Base-by-base conservation (phyloP, 2,329 filamentous ascomycete species). In the Trichoderma atrobrunneum region DNA sequence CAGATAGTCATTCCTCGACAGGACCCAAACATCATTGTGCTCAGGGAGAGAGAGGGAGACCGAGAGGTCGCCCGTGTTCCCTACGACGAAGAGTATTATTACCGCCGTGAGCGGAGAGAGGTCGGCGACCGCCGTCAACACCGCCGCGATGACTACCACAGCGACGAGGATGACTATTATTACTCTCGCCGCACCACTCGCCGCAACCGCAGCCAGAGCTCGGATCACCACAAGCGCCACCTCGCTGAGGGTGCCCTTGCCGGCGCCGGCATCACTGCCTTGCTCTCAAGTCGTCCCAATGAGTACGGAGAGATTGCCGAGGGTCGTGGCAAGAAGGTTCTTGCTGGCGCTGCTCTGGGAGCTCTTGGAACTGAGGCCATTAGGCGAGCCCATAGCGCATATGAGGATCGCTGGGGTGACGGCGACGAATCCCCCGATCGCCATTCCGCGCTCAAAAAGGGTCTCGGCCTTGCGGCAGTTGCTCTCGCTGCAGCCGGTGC, bases 401-500 rank as follows among this genome's bases (percentile, higher is more conserved):
- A 91, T 75, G 86, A 87, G 12, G 88, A 90, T 5, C 83, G 84
- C 56, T 83, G 82, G 75, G 81, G 82, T 21, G 82, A 84, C 14
- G 80, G 80, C 6, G 78, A 79, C 24, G 80, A 80, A 18, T 83
- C 81, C 14, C 82, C 80, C 14, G 80, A 84, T 54, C 81, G 82
- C 64, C 82, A 84, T 51, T 85, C 84, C 56, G 85, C 85, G 63
- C 81, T 91, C 70, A 89, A 89, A 79, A 90, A 88, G 1, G 89
- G 88, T 26, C 82, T 91, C 26, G 89, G 89, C 36, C 84, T 91
- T 56, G 89, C 89, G 10, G 89, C 89, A 11, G 88, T 89, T 26
- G 89, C 89, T 18, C 83, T 91, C 28, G 89, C 89, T 8, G 87
- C 90, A 24, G 89, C 89, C 4, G 89, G 89, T n/a, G 89, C 89